Conservation (phyloP, 2,329 filamentous ascomycete genomes). For the Magnaporthales sp. region DNA sequence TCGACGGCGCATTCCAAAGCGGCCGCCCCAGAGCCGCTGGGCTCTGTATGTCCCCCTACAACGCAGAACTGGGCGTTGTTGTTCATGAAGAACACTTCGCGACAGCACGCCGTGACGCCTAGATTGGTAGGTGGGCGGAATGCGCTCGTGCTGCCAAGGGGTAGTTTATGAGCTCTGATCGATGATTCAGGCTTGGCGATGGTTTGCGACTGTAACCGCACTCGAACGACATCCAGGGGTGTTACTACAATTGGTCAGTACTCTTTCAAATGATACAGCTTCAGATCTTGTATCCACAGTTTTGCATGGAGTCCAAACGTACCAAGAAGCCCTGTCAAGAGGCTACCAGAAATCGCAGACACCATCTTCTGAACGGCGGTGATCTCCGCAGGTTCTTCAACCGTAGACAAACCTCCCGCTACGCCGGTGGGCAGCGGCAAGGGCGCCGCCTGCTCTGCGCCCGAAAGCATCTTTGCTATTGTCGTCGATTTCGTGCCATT, state of each 20-base stretch:
- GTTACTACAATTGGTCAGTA: slow-evolving; percentile 53
- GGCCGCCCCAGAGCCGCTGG: slow-evolving; percentile 22
- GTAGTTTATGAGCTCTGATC: neutral
- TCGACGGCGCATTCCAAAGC: slow-evolving; percentile 73
- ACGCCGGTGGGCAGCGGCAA: neutral
- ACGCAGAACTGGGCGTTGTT: slow-evolving; percentile 77
- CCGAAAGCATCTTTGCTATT: slow-evolving; percentile 20
- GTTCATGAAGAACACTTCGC: slow-evolving; percentile 94
- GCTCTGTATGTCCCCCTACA: slow-evolving; percentile 43
- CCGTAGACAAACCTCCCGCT: slow-evolving; percentile 17
- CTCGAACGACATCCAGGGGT: slow-evolving; percentile 90
- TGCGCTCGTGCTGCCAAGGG: slow-evolving; percentile 41
- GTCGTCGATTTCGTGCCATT: slow-evolving; percentile 23
- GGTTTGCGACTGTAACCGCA: slow-evolving; percentile 83
- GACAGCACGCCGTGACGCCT: slow-evolving; percentile 88
- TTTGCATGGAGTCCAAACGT: slow-evolving; percentile 20
- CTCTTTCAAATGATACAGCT: too few species aligned
- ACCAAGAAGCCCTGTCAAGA: slow-evolving; percentile 86
- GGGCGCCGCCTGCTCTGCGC: slow-evolving; percentile 13
- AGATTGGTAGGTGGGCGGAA: slow-evolving; percentile 65
- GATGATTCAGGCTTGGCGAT: slow-evolving; percentile 13
- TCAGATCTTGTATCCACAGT: slow-evolving; percentile 3
- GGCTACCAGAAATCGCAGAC: slow-evolving; percentile 82
- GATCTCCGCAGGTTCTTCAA: slow-evolving; percentile 51
- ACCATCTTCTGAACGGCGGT: slow-evolving; percentile 88